Conservation (phyloP, 768 basidiomycete species). For the Lactarius evosmus region DNA sequence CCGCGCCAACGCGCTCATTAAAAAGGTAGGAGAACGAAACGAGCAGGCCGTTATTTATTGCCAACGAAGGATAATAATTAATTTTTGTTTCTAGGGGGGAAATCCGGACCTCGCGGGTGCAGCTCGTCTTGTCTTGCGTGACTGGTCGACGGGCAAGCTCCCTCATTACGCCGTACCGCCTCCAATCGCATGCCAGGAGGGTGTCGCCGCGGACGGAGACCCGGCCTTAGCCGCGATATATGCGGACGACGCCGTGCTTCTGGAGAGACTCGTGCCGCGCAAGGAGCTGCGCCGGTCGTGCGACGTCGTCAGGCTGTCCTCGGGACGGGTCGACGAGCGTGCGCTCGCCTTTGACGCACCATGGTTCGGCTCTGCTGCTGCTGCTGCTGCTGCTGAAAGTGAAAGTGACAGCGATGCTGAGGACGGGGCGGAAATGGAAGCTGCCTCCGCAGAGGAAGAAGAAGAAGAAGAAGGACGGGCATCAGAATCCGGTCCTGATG, state of each 20-base stretch:
- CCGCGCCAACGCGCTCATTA: slow-evolving; percentile 67
- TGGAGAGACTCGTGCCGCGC: slow-evolving; percentile 48
- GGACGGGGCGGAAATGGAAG: slow-evolving; percentile 40
- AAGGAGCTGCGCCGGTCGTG: slow-evolving; percentile 62
- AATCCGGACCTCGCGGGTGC: slow-evolving; percentile 69
- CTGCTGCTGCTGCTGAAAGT: slow-evolving; percentile 40
- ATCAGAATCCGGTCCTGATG: slow-evolving; percentile 35
- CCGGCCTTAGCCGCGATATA: slow-evolving; percentile 37
- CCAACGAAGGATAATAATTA: no score
- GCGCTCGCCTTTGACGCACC: slow-evolving; percentile 40
- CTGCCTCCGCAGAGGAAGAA: slow-evolving; percentile 6
- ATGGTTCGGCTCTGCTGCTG: slow-evolving; percentile 37
- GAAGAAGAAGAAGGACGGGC: slow-evolving; percentile 29
- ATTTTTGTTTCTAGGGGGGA: slow-evolving; percentile 54
- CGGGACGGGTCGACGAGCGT: slow-evolving; percentile 42
- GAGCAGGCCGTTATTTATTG: no score
- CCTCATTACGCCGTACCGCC: slow-evolving; percentile 67
- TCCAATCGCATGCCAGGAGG: slow-evolving; percentile 15
- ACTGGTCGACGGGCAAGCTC: slow-evolving; percentile 78
- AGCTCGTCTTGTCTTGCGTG: slow-evolving; percentile 73
- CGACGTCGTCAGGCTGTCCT: slow-evolving; percentile 49
- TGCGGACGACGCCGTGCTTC: slow-evolving; percentile 47
- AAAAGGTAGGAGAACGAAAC: slow-evolving; percentile 74
- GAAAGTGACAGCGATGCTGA: slow-evolving; percentile 29
- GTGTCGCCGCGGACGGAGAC: slow-evolving; percentile 17